Base-by-base conservation (phyloP, 768 basidiomycete genomes). In the Tulasnella sp. region DNA sequence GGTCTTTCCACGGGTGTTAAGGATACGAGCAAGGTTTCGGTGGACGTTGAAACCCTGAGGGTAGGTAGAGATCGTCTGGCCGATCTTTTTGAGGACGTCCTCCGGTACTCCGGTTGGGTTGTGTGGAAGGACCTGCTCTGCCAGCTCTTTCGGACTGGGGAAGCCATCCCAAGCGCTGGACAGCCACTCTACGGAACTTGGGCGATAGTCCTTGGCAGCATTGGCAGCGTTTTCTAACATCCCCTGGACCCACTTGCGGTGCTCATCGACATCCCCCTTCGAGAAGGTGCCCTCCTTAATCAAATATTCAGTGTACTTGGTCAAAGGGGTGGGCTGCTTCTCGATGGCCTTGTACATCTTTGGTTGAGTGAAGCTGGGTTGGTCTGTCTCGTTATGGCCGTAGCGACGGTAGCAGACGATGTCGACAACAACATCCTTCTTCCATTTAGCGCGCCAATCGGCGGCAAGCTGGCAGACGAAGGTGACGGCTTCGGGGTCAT, bases 321-420 rank as follows among this genome's bases (percentile, higher is more conserved):
- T 93, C 76, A 99, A 89, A 6, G 96, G 91, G 1, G 97, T 96
- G 2, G 94, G 94, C 86, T 99, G 96, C 83, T 94, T 93, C 86
- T 92, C 92, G 84, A 99, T 98, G 40, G 96, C 95, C 85, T 95
- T 90, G 88, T 99, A 99, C 98, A 99, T 99, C 81, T 94, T 90
- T 9, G 98, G 98, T 85, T 99, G 98, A 14, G 98, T 99, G 88
- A 99, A 99, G 85, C 91, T 93, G 36, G 98, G 98, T 85, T 99
- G 98, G 84, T 99, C 98, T 14, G 96, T 98, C 86, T 99, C 98
- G 85, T 99, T 99, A 87, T 99, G 98, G n/a, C 98, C 98, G 84
- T 99, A 92, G 77, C 96, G 95, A 81, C 98, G 94, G 88, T 98
- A 99, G 87, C 98, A 99, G 79, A 99, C 97, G 79, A 99, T 95